Conservation (phyloP, 2,329 filamentous ascomycete species). For the Huntiella abstrusa region DNA sequence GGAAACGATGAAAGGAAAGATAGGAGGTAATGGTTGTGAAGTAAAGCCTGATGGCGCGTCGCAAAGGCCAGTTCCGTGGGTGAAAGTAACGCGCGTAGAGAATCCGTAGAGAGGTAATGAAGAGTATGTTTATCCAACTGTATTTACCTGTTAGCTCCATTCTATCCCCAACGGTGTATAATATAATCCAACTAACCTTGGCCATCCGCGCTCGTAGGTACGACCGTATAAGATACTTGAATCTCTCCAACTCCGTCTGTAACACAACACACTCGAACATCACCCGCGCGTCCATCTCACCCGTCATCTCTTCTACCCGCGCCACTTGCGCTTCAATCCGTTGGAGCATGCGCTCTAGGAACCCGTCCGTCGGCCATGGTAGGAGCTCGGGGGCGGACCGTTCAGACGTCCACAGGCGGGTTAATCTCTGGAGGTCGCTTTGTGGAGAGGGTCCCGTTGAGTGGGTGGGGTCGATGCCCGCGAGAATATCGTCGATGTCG, state of each 20-base stretch:
- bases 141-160: neutral
- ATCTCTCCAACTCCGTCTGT: slow-evolving; percentile 88
- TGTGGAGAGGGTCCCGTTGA: slow-evolving; percentile 38
- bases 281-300: slow-evolving; percentile 70
- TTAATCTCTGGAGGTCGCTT: slow-evolving; percentile 66
- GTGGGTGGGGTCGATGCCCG: slow-evolving; percentile 47
- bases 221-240: slow-evolving; percentile 75
- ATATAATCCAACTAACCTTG: slow-evolving; percentile 40
- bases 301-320: slow-evolving; percentile 57
- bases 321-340: slow-evolving; percentile 52
- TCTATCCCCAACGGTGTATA: neutral
- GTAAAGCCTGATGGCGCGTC: slow-evolving; percentile 62
- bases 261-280: slow-evolving; percentile 90
- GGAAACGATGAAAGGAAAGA: slow-evolving; percentile 79
- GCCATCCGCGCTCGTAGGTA: slow-evolving; percentile 69
- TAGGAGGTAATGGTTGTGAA: slow-evolving; percentile 67
- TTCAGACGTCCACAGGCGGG: slow-evolving; percentile 84
- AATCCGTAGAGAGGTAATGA: slow-evolving; percentile 45
- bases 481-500: slow-evolving; percentile 68
- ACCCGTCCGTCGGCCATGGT: slow-evolving; percentile 42
- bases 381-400: slow-evolving; percentile 78
- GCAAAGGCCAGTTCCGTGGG: slow-evolving; percentile 65
- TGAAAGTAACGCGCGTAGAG: slow-evolving; percentile 46
- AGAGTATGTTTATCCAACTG: slow-evolving; percentile 62
- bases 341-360: slow-evolving; percentile 68